phyloP scores from a whole-genome alignment of 768 basidiomycete species.

The Auriculariales sp. region DNA sequence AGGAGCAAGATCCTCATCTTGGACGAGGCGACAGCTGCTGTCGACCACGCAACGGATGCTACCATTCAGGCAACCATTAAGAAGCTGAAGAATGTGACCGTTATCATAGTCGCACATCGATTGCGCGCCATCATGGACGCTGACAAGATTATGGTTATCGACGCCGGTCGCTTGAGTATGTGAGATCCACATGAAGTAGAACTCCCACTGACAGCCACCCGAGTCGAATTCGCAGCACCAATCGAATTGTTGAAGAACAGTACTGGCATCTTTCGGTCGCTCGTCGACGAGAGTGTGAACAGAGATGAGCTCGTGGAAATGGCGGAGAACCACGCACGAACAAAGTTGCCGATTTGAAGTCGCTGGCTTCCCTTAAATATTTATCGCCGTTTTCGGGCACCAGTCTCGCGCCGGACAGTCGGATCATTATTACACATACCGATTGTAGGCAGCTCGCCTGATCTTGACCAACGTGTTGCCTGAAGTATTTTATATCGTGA shows the following conservation, averaged over 20 bases:
- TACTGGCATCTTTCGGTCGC: conserved; percentile 10
- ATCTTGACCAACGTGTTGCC: too few relatives aligned
- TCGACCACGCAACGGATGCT: conserved; percentile 25
- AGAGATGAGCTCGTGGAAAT: conserved; percentile 10
- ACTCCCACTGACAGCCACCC: conserved; percentile 12
- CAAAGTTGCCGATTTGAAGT: too few relatives aligned
- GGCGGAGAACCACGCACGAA: too few relatives aligned
- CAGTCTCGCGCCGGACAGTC: too few relatives aligned
- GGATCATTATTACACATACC: too few relatives aligned
- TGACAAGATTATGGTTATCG: conserved; percentile 22
- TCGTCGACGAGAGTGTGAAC: conserved; percentile 16
- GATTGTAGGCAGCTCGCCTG: too few relatives aligned
- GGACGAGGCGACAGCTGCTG: conserved; percentile 16
- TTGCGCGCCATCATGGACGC: conserved; percentile 26
- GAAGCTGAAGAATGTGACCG: conserved; percentile 17
- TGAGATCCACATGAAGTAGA: not conserved
- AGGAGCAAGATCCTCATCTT: conserved; percentile 9
- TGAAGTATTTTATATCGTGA: too few relatives aligned
- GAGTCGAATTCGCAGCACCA: conserved; percentile 28
- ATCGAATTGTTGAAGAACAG: conserved; percentile 17
- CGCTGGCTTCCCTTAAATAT: too few relatives aligned
- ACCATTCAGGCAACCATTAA: conserved; percentile 24
- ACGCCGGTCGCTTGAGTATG: conserved; percentile 9
- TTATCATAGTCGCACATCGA: conserved; percentile 29
- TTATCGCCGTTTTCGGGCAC: too few relatives aligned